These are phyloP conservation scores for Acer negundo DNA, from an alignment of 345 rosid genomes.

Conservation along the genomic window DNA sequence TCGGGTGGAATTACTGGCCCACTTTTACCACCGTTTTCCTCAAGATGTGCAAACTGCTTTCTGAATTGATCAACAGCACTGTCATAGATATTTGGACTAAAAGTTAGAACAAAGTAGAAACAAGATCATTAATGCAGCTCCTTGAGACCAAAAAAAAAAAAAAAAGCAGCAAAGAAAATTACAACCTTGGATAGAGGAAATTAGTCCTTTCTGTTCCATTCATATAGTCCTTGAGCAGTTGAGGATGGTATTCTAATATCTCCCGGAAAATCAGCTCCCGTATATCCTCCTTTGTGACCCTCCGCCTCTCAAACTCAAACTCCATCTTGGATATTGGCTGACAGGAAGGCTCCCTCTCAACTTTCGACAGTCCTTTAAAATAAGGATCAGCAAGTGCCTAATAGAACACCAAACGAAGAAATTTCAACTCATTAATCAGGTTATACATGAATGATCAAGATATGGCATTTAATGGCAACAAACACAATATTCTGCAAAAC, in stretches of 20 bases:
- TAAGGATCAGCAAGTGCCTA: conserved; percentile 93
- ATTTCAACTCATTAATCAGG: not conserved
- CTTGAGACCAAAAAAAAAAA: not conserved
- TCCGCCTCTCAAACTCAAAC: conserved; percentile 94
- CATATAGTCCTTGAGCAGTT: conserved; percentile 77
- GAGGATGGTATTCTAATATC: conserved; percentile 95
- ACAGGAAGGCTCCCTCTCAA: conserved; percentile 94
- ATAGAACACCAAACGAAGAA: conserved; percentile 16
- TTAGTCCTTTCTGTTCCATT: conserved; percentile 85
- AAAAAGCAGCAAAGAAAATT: conserved; percentile 14
- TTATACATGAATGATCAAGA: not conserved
- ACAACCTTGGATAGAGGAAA: conserved; percentile 93
- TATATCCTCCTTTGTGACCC: conserved; percentile 88
- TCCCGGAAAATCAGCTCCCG: conserved; percentile 83
- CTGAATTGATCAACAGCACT: conserved; percentile 94
- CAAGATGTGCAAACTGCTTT: conserved; percentile 91
- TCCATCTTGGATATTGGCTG: conserved; percentile 96
- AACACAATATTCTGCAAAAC: not conserved
- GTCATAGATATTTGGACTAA: conserved; percentile 25
- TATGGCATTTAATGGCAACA: not conserved
- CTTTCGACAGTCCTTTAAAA: conserved; percentile 83
- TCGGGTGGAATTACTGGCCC: conserved; percentile 68
- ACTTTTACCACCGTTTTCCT: conserved; percentile 76
- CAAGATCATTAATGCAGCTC: not conserved
- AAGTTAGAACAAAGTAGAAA: conserved; percentile 15